These are phyloP conservation scores for Coemansia sp. DNA, from an alignment of 192 early-diverging fungal species.

Conservation along the genomic window DNA sequence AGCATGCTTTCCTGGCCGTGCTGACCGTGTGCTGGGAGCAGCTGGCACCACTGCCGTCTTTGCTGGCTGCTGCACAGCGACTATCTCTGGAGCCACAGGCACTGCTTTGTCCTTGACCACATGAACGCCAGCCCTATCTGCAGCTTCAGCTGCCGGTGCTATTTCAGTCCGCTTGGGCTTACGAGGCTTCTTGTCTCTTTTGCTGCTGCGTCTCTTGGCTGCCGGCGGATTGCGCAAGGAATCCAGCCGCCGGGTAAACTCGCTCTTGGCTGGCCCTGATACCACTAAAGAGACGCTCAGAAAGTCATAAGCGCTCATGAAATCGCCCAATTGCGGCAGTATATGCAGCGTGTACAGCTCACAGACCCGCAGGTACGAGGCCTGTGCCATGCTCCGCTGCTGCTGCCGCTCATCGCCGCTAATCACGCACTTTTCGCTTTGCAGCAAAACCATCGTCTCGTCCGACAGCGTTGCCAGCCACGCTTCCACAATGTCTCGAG, in stretches of 20 bases:
- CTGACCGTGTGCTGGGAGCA: background rate
- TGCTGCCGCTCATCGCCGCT: conserved; percentile 15
- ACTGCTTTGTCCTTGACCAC: background rate
- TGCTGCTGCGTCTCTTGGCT: background rate
- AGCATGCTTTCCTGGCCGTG: background rate
- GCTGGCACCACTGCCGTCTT: background rate
- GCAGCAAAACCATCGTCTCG: conserved; percentile 36
- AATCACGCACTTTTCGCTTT: conserved; percentile 1
- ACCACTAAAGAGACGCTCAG: conserved; percentile 21
- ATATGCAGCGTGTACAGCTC: conserved; percentile 52
- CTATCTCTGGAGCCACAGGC: background rate
- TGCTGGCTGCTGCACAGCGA: background rate
- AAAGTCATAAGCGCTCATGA: conserved; percentile 37
- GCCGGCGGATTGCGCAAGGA: conserved; percentile 30
- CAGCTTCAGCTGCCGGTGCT: background rate
- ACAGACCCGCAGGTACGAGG: conserved; percentile 50
- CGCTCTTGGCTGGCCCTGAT: conserved; percentile 16
- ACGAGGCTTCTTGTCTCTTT: conserved; percentile 4
- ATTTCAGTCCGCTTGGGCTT: background rate
- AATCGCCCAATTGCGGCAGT: conserved; percentile 42
- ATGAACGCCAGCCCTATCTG: background rate
- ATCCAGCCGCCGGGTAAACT: conserved; percentile 35
- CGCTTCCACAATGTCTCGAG: conserved; percentile 47
- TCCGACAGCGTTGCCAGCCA: conserved; percentile 48
- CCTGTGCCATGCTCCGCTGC: conserved; percentile 36